Base-by-base conservation (phyloP, 2,329 filamentous ascomycete genomes). In the Calonectria hongkongensis region DNA sequence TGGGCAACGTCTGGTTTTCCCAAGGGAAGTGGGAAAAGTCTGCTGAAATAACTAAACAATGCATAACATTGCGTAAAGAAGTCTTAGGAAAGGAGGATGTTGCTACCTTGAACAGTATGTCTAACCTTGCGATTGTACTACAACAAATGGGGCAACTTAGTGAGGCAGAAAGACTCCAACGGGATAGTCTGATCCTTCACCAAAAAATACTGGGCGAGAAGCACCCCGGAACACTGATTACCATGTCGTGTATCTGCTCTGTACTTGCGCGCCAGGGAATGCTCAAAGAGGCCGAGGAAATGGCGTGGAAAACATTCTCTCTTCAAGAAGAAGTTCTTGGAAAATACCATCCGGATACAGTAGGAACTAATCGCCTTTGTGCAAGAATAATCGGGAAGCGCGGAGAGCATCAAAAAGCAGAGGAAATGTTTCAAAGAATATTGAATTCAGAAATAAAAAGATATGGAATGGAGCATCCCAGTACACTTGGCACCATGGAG, bases 381-480 rank as follows among this genome's bases (percentile, higher is more conserved):
- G 58, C 45, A 28, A 2, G 2, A 9, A 3, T 18, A 27, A 16
- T 63, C 16, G 1, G 0, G 1, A 5, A 8, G 0, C 47, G n/a
- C 1, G 73, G 75, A 2, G 66, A 73, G 41, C 72, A 78, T 27
- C 4, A 73, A 30, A 73, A 79, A 63, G 79, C 76, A 28, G 75
- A 79, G 58, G 4, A 48, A 13, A 33, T 58, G 0, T 5, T n/a
- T 4, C n/a, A 30, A 8, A 4, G 8, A 30, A 30, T 6, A 2
- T 25, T 25, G 1, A 33, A 21, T 15, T 16, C 51, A 4, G 7
- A 21, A 8, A 10, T 48, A 5, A 15, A 15, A 13, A 25, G 28
- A 7, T 3, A 58, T 1, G 67, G 67, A 4, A 16, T 43, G 5
- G 67, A 69, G 10, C 58, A 69, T 18, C 27, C 58, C 2, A 4